Conservation (phyloP, 192 early-diverging fungal genomes). For the Coemansia sp. region DNA sequence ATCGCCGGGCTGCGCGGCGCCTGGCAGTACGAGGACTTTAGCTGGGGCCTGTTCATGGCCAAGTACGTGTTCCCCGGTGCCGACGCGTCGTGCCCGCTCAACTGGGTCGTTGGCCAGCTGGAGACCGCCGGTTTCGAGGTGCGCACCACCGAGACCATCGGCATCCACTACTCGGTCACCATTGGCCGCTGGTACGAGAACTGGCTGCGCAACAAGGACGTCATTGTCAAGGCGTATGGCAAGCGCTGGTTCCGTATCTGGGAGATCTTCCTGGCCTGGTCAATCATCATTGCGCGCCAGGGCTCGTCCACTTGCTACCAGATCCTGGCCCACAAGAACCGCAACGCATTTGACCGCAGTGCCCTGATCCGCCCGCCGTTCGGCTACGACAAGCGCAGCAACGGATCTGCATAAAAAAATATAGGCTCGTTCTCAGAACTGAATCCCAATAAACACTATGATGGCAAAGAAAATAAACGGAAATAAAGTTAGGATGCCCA, state of each 20-base stretch:
- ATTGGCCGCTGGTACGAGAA: conserved; percentile 96
- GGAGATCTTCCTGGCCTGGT: conserved; percentile 99
- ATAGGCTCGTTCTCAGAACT: too few species aligned
- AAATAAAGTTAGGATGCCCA: too few species aligned
- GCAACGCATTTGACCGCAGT: conserved; percentile 89
- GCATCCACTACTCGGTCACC: conserved; percentile 97
- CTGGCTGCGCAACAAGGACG: conserved; percentile 93
- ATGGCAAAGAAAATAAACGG: too few species aligned
- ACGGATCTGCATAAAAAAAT: conserved; percentile 10
- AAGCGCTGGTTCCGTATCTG: conserved; percentile 91
- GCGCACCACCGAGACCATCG: conserved; percentile 82
- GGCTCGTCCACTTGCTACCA: conserved; percentile 96
- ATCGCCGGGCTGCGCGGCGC: conserved; percentile 90
- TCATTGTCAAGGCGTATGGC: conserved; percentile 81
- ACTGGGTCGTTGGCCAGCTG: conserved; percentile 93
- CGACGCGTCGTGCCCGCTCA: conserved; percentile 93
- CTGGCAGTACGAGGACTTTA: conserved; percentile 80
- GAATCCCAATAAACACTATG: too few species aligned
- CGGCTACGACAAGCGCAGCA: conserved; percentile 34
- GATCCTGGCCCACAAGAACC: conserved; percentile 95
- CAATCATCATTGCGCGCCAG: conserved; percentile 92
- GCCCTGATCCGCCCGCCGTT: conserved; percentile 54
- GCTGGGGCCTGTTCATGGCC: conserved; percentile 97
- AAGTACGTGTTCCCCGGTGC: conserved; percentile 99
- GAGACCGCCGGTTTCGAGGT: conserved; percentile 95